Evolutionary conservation across 371 early-diverging fungal genomes (phyloP), one percentile per base, ranked within the genome.

Genomic region (Synchytrium microbalum): DNA sequence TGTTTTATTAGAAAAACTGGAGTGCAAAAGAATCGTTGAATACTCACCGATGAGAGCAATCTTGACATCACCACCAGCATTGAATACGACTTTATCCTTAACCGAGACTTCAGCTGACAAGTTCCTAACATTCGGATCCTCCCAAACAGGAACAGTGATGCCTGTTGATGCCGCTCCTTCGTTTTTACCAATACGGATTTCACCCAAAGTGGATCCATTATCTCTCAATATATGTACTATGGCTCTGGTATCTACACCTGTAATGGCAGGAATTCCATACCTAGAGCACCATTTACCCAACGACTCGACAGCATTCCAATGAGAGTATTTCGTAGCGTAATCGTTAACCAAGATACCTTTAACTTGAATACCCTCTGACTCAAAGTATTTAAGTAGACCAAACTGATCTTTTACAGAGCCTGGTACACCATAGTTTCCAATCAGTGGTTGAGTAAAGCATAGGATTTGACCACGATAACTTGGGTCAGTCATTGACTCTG

Each of bases 211-310:
- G 13, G 91, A 89, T 54, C 95, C 95, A 65, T 88, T 83, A 56
- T 83, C 84, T 52, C 95, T 81, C 64, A 96, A 81, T 56, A 91
- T 75, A 61, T 92, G 86, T 24, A 92, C 92, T 70, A 96, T 75
- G 1, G 91, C 92, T 54, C 96, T 88, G 14, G 95, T 95, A 76
- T 96, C 96, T 60, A 96, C 88, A 64, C 93, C 94, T n/a, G 88
- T 82, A 58, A 96, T 78, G 58, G 93, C 93, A 52, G 95, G 94
- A 23, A 95, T 80, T 64, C 88, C 85, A 62, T 90, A 79, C 55
- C 90, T 86, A 64, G 83, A 82, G 69, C 92, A 90, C 96, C 96
- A 96, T 61, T 85, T 81, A 19, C 86, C 83, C 30, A 96, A 83
- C 13, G 90, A 90, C 65, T 92, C 88, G 16, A 86, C 77, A 28